phyloP scores from a whole-genome alignment of 352 stramenopile species.

The Globisporangium barbulae region DNA sequence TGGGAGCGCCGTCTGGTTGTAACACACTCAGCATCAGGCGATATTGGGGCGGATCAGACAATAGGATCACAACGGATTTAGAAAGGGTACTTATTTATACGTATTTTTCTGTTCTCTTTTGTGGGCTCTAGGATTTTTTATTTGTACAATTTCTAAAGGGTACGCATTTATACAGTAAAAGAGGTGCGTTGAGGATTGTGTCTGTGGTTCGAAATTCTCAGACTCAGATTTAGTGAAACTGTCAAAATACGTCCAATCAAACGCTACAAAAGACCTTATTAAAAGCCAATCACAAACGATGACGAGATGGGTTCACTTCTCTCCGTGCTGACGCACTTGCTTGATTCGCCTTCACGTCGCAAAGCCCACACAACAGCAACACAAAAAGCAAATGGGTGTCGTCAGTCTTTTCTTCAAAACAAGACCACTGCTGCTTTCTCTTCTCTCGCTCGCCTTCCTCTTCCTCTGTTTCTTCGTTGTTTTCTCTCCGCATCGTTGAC shows the following conservation, averaged over 20 bases:
- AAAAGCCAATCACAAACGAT: background rate
- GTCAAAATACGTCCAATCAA: background rate
- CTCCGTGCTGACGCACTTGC: background rate
- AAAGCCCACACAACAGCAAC: background rate
- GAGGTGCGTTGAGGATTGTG: background rate
- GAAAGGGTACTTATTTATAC: background rate
- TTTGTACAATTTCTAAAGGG: background rate
- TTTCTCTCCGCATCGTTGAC: background rate
- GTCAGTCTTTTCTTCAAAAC: slow-evolving; percentile 7
- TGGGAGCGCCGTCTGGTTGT: slow-evolving; percentile 1
- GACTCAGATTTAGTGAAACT: slow-evolving; percentile 1
- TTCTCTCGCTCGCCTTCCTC: background rate
- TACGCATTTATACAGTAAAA: background rate
- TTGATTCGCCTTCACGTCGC: background rate
- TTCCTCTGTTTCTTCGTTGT: background rate
- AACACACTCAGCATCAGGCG: slow-evolving; percentile 7
- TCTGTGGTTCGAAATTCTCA: background rate
- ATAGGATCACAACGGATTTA: background rate
- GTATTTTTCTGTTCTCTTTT: too few species aligned
- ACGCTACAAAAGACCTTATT: background rate
- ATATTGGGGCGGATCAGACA: background rate
- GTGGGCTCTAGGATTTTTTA: too few species aligned
- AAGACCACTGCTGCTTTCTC: slow-evolving; percentile 3
- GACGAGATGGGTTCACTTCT: background rate
- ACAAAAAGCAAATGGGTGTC: background rate